Percentiles rank a stretch among this genome's conserved stretches.
phyloP scores from a whole-genome alignment of 2,329 filamentous ascomycete genomes.

The Trichophaea hybrida region DNA sequence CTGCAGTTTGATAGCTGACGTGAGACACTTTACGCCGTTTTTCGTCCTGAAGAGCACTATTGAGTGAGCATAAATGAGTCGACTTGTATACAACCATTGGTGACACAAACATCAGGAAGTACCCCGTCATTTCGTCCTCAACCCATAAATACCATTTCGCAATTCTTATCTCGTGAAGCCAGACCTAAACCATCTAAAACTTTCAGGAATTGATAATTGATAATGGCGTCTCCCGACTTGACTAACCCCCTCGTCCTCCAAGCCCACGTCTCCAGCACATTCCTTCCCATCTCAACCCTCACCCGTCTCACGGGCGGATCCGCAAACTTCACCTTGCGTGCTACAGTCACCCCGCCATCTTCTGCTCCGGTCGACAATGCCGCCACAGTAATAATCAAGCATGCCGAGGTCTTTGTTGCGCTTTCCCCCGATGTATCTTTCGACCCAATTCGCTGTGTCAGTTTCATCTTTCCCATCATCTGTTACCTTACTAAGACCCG shows the following conservation, averaged over 20 bases:
- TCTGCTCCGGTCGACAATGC: not conserved
- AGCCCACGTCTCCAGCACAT: not conserved
- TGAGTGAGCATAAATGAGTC: too few species aligned
- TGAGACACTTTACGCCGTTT: too few species aligned
- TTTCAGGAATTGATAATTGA: too few species aligned
- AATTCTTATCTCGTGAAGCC: too few species aligned
- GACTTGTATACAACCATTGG: too few species aligned
- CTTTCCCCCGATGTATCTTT: not conserved
- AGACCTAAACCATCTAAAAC: too few species aligned
- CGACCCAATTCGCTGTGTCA: not conserved
- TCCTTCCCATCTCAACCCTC: not conserved
- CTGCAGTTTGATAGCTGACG: too few species aligned
- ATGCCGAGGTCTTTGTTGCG: not conserved
- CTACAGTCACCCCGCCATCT: not conserved
- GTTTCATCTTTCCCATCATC: not conserved
- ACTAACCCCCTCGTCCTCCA: not conserved
- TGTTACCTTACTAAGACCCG: not conserved
- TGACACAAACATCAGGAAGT: too few species aligned
- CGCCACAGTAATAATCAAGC: not conserved
- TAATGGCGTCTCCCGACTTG: not conserved
- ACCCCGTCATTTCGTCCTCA: too few species aligned
- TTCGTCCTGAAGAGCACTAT: too few species aligned
- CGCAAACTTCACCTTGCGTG: conserved; percentile 2
- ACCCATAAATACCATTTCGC: too few species aligned
- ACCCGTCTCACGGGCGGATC: not conserved